A percentile compares a stretch with the other conserved stretches of the same genome.
phyloP scores from a whole-genome alignment of 192 early-diverging fungal genomes.

The Martensiomyces pterosporus region DNA sequence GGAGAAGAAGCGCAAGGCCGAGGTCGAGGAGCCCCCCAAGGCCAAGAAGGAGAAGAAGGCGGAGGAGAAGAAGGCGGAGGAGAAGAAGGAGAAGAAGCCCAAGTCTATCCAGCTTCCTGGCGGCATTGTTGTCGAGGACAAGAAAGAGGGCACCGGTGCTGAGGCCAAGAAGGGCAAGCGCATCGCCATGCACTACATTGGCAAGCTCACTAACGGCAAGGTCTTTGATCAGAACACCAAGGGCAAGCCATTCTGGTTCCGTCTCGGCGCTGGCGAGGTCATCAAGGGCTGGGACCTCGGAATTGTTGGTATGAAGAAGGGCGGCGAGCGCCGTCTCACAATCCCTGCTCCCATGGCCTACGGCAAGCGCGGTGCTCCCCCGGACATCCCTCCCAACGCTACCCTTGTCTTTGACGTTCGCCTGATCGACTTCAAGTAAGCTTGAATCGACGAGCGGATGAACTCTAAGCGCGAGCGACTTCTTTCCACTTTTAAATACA shows the following conservation, averaged over 20 bases:
- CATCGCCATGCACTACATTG: constrained; percentile 88
- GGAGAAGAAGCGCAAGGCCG: constrained; percentile 20
- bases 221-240: constrained; percentile 94
- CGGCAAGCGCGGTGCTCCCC: constrained; percentile 81
- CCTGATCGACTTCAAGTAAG: constrained; percentile 68
- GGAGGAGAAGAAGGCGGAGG: constrained; percentile 30
- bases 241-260: constrained; percentile 87
- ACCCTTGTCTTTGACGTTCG: constrained; percentile 91
- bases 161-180: constrained; percentile 62
- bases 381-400: constrained; percentile 87
- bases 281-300: constrained; percentile 98
- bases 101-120: constrained; percentile 56
- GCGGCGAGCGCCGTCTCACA: constrained; percentile 85
- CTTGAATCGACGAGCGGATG: no score
- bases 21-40: constrained; percentile 45
- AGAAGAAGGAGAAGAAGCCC: constrained; percentile 48
- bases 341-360: constrained; percentile 77
- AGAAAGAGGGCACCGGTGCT: constrained; percentile 59
- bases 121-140: constrained; percentile 82
- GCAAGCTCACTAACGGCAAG: constrained; percentile 85
- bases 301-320: constrained; percentile 83
- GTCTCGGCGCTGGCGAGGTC: constrained; percentile 83
- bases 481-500: no score
- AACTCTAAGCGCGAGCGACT: no score
- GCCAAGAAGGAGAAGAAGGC: constrained; percentile 45